Evolutionary conservation across 176 grass and related monocot species (phyloP), one percentile per base, ranked within the genome.

Genomic region (Chrysopogon serrulatus): DNA sequence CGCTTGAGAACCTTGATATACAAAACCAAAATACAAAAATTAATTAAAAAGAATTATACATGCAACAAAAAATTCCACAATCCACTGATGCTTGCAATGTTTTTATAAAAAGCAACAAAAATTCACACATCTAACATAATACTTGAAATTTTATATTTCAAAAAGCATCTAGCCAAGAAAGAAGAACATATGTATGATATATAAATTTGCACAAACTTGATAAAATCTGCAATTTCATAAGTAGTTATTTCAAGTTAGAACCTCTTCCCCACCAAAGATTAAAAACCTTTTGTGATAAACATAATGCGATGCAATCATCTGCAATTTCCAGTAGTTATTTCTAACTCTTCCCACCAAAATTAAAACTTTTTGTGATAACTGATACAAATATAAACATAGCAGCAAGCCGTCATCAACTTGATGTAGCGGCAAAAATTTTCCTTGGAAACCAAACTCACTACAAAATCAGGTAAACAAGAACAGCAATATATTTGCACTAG

Each of bases 1-100:
- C 91, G 82, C 70, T 95, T 98, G 69, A 98, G 93, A 89, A 98
- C 93, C 96, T 99, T 86, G 56, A 90, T 80, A 85, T 40, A 80
- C 74, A 83, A 70, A 83, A 82, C 24, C 17, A 90, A 8, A 82
- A 85, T 31, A 59, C 39, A 72, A 21, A 80, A 81, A 51, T 4
- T n/a, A 59, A 34, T 59, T 76, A 80, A 31, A 5, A 19, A 8
- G n/a, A 27, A 19, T 5, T 30, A 85, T 34, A 82, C 1, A 66
- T 23, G 16, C 43, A 81, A 72, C 36, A 35, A 8, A 83, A 65
- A 86, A 40, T 21, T 60, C 35, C 14, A 37, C 10, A 19, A 28
- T 21, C 27, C 26, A 73, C 26, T 74, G 10, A 74, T 11, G 17
- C 32, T 54, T 65, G 36, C 42, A 74, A 42, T 68, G 7, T 6